Base-by-base conservation (phyloP, 2,329 filamentous ascomycete genomes). In the Fusarium veterinarium region DNA sequence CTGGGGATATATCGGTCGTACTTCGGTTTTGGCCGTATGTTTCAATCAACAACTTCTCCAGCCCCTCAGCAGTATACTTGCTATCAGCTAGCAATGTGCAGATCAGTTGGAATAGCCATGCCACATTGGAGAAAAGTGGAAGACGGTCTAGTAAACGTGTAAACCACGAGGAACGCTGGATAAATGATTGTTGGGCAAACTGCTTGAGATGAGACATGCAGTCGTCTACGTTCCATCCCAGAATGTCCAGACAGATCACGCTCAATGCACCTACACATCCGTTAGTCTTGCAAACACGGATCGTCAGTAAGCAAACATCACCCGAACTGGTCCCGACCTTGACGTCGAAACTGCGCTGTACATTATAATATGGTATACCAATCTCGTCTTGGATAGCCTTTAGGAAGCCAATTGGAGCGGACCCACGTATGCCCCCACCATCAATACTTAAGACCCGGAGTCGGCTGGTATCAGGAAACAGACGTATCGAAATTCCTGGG, bases 241-340 rank as follows among this genome's bases (percentile, higher is more conserved):
- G 46, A 25, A 72, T 42, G 48, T 59, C 68, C 30, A 71, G 59
- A 44, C 64, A 60, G 30, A 59, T 62, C 12, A 67, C 64, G 30
- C 53, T 72, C 31, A 69, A 62, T 20, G 61, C 71, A 53, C 68
- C 71, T 73, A 53, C 25, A 8, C 20, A 56, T 37, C 46, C 30
- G 46, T 44, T 42, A 46, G 37, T 55, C 9, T 63, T 66, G 30
- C n/a, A 33, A 25, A 37, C 35, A 37, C 17, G 35, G 16, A 37
- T 37, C 17, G 35, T 10, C 9, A 19, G 35, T 37, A 37, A 3
- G 35, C 17, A 37, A 37, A 37, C 16, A 37, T 58, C 25, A 73
- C 71, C 71, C 23, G 68, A 73, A 49, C 71, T 73, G 37, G 68
- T 73, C 33, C 68, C 68, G 35, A 69, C 53, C 25, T 64, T 62